Percentiles rank a stretch among this genome's conserved stretches.
Evolutionary conservation across 495 filamentous ascomycete species (phyloP).

Genomic region (Alectoria sarmentosa): DNA sequence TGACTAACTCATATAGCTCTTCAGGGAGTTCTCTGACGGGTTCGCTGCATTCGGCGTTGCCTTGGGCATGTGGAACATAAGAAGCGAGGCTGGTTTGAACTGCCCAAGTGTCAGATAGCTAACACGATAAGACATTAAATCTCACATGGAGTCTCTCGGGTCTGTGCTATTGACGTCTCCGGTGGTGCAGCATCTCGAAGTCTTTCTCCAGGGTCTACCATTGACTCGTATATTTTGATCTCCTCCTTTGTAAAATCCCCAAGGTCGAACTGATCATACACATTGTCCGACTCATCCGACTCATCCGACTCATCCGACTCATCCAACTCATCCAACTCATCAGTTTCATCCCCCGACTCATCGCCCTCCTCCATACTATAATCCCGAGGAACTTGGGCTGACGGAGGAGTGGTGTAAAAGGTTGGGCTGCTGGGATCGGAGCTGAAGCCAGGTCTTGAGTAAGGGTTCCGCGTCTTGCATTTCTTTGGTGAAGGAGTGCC

Average conservation of each 20-base stretch:
- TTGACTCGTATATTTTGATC: conserved; percentile 8
- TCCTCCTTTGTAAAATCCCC: conserved; percentile 15
- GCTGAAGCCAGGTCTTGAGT: not conserved
- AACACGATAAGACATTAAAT: not conserved
- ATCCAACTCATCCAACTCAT: not conserved
- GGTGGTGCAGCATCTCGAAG: conserved; percentile 7
- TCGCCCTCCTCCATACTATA: not conserved
- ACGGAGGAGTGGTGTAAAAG: not conserved
- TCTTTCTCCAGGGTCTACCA: conserved; percentile 11
- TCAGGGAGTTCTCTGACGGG: not conserved
- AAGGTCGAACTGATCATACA: conserved; percentile 14
- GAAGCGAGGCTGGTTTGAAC: not conserved
- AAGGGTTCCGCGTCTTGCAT: not conserved
- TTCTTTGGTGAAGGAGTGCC: not conserved
- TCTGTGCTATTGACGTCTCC: not conserved
- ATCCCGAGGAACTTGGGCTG: not conserved
- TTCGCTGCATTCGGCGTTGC: too few relatives aligned
- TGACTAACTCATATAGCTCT: not conserved
- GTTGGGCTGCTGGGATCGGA: not conserved
- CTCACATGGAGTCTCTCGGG: not conserved
- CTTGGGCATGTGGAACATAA: not conserved
- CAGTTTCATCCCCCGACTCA: too few relatives aligned
- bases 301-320: not conserved
- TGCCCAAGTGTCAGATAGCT: not conserved
- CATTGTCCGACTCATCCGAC: not conserved